Base-by-base conservation (phyloP, 371 early-diverging fungal species). In the Rhizopus microsporus region DNA sequence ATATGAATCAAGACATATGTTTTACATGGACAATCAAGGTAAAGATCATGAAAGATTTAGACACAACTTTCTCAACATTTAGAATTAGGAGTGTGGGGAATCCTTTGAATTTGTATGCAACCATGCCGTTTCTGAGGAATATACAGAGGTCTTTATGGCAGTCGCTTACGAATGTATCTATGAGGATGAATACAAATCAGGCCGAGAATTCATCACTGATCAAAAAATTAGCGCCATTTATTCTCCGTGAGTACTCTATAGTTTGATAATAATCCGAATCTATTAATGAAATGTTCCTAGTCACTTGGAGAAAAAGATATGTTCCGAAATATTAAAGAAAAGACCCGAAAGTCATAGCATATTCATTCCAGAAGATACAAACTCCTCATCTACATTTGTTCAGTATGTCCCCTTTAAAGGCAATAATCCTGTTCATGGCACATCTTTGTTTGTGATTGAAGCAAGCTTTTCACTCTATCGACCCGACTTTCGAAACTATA, bases 381-480 rank as follows among this genome's bases (percentile, higher is more conserved):
- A 16, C 7, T 8, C 46, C 46, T 9, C 30, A 7, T 29, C 46
- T 5, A 29, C 46, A 7, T 46, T 46, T 23, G 29, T 46, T 29
- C 17, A 29, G 1, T 46, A 46, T 46, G 29, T 46, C 9, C 46
- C 46, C 29, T 46, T 23, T 12, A 46, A 17, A 29, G 46, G 46
- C 15, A 46, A 17, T 23, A 29, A 46, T 7, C 29, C 23, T 23
- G 12, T 23, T 8, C 29, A 46, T 23, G 46, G 46, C 8, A 17
- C 17, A 23, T 5, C 9, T 15, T 29, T 46, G 46, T 0, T 46
- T 29, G 7, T 29, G 83, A 87, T 64, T 23, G 51, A 51, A 29
- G 59, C 56, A 4, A 44, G 40, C 44, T 13, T 61, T 9, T 61
- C 32, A 29, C 16, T 61, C 4, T 60, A 43, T 51, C 16, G 46